phyloP scores from a whole-genome alignment of 2,329 filamentous ascomycete species.

The Xylariaceae sp. region DNA sequence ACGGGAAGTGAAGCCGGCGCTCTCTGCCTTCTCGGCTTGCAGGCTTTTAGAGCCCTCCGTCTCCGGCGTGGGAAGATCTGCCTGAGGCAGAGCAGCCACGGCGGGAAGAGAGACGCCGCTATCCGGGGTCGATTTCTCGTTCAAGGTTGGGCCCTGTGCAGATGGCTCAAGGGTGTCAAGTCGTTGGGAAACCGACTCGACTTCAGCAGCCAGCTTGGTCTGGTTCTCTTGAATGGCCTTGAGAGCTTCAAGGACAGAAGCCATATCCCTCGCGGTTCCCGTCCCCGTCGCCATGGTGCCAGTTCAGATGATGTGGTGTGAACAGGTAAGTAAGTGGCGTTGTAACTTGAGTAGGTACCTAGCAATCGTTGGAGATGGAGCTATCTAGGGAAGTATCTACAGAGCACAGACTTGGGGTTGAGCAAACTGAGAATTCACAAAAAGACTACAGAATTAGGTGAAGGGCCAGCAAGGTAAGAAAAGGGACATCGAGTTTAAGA shows the following conservation, averaged over 20 bases:
- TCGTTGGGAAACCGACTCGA: slow-evolving; percentile 26
- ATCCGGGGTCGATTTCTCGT: slow-evolving; percentile 16
- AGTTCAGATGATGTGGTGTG: not conserved
- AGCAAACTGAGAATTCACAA: not conserved
- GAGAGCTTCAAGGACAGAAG: slow-evolving; percentile 26
- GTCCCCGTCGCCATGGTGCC: slow-evolving; percentile 24
- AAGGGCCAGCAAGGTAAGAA: not conserved
- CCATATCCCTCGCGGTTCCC: slow-evolving; percentile 15
- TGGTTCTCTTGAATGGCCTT: slow-evolving; percentile 28
- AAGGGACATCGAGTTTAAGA: not conserved
- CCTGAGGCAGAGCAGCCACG: slow-evolving; percentile 13
- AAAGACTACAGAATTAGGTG: not conserved
- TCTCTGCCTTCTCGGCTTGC: slow-evolving; percentile 29
- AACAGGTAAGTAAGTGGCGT: slow-evolving; percentile 1
- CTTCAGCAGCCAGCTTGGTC: slow-evolving; percentile 23
- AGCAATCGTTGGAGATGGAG: no score
- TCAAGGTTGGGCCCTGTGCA: slow-evolving; percentile 16
- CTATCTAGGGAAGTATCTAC: no score
- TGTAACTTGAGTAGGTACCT: not conserved
- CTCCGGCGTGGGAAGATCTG: slow-evolving; percentile 20
- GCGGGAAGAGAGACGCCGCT: slow-evolving; percentile 7
- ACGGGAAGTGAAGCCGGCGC: slow-evolving; percentile 46
- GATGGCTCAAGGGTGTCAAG: slow-evolving; percentile 26
- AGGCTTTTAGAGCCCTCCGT: slow-evolving; percentile 19
- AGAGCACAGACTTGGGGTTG: not conserved